Conservation (phyloP, 441 rosid species). For the Croton laevigatus region DNA sequence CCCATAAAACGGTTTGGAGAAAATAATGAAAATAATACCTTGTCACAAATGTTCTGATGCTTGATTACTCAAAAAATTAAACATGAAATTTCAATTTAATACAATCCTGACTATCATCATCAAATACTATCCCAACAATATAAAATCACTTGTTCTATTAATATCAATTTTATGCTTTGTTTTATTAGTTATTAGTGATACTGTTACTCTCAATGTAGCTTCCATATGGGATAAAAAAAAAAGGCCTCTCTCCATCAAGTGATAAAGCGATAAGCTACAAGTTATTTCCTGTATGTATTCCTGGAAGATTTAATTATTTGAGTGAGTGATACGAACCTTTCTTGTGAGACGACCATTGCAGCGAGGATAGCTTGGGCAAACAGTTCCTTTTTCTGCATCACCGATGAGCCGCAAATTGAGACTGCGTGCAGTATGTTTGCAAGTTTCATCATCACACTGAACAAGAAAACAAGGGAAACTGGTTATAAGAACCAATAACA, state of each 20-base stretch:
- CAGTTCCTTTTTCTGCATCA: constrained; percentile 84
- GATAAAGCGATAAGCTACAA: neutral
- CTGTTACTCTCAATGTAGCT: too few species aligned
- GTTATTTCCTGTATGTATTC: too few species aligned
- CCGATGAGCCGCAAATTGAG: constrained; percentile 65
- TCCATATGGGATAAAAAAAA: too few species aligned
- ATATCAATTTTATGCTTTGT: too few species aligned
- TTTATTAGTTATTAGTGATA: too few species aligned
- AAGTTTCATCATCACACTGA: constrained; percentile 96
- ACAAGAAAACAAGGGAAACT: constrained; percentile 13
- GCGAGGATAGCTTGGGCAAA: constrained; percentile 89
- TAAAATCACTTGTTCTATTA: too few species aligned
- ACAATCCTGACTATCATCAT: too few species aligned
- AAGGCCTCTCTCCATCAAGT: too few species aligned
- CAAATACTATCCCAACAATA: too few species aligned
- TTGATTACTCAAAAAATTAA: too few species aligned
- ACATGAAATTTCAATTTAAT: neutral
- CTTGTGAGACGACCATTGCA: constrained; percentile 76
- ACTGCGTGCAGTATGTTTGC: constrained; percentile 71
- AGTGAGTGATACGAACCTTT: constrained; percentile 45
- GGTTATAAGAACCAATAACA: neutral
- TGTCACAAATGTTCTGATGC: neutral
- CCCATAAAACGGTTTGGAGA: neutral
- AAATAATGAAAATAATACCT: neutral
- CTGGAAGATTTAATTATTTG: neutral